Evolutionary conservation across 2,329 filamentous ascomycete species (phyloP), one percentile per base, ranked within the genome.

Genomic region (Phaeoacremonium minimum): DNA sequence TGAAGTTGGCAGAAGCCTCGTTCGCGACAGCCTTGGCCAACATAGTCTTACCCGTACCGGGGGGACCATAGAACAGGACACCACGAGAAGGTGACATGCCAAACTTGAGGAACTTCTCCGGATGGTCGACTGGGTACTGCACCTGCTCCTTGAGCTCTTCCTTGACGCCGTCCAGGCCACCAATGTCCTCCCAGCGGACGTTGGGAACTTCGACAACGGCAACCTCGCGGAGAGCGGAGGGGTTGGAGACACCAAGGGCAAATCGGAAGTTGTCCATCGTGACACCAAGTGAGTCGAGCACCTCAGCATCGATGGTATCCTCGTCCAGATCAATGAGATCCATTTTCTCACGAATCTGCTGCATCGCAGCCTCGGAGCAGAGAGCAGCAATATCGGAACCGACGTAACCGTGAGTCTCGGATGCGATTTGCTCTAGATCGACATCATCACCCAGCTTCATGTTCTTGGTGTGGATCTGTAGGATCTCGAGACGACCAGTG

Each of bases 181-280:
- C 94, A 68, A 98, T 97, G 59, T 98, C 93, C 68, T 98, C 93
- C 93, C 93, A 98, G 67, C 91, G 89, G 50, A 96, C 90, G 63
- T 98, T 98, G 70, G 93, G 93, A 55, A 97, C 91, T 69, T 98
- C 94, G 65, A 98, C 94, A 50, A 98, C 93, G 37, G 93, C 93
- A 56, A 98, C 93, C 69, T 98, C 93, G 66, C 93, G 93, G 38
- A 98, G 88, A 49, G 93, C 93, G 47, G 93, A 97, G 53, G 93
- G 93, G 79, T 98, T 98, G 66, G 90, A 96, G 43, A 96, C 90
- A 55, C 93, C 93, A 34, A 98, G 85, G 43, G 93, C 91, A 56
- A 95, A 98, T 54, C 90, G 87, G 87, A 98, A 98, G 80, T 98
- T 98, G 67, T 98, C 93, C 88, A 97, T 97, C 44, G 93, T 98